Conservation (phyloP, 2,329 filamentous ascomycete species). For the Beauveria scarabaeidicola region DNA sequence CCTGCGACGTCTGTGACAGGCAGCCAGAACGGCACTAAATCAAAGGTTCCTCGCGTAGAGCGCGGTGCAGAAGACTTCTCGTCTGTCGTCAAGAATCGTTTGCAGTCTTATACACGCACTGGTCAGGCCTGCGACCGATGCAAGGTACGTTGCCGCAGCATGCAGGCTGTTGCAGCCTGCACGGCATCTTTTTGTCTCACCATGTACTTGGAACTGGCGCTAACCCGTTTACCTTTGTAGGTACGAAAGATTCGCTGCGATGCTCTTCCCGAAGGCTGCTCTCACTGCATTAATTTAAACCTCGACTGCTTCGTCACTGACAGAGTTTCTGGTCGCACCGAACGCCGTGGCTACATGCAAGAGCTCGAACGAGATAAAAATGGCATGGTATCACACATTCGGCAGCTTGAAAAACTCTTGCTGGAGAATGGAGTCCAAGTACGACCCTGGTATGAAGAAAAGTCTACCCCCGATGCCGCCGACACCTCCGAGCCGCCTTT, state of each 20-base stretch:
- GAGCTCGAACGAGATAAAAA: conserved; percentile 64
- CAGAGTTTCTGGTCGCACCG: conserved; percentile 73
- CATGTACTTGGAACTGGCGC: too few species aligned
- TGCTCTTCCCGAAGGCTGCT: conserved; percentile 70
- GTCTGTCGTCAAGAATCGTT: conserved; percentile 45
- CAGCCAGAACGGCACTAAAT: conserved; percentile 24
- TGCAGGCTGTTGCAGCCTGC: background rate
- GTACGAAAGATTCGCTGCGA: conserved; percentile 85
- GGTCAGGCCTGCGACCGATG: conserved; percentile 14
- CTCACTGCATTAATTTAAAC: conserved; percentile 67
- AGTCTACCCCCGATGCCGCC: conserved; percentile 15
- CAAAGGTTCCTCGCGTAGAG: conserved; percentile 42
- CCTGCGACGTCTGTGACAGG: conserved; percentile 12
- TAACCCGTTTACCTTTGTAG: conserved; percentile 28
- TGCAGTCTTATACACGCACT: conserved; percentile 53
- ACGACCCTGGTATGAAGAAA: conserved; percentile 39
- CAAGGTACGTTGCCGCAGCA: conserved; percentile 10
- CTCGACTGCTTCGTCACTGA: conserved; percentile 79
- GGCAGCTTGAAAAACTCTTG: conserved; percentile 59
- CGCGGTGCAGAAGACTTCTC: conserved; percentile 44
- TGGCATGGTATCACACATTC: conserved; percentile 58
- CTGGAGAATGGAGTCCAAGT: conserved; percentile 53
- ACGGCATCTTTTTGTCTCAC: background rate
- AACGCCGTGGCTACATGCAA: conserved; percentile 69
- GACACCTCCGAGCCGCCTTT: background rate